phyloP scores from a whole-genome alignment of 805 yeast species.

The Starmerella kuoi region DNA sequence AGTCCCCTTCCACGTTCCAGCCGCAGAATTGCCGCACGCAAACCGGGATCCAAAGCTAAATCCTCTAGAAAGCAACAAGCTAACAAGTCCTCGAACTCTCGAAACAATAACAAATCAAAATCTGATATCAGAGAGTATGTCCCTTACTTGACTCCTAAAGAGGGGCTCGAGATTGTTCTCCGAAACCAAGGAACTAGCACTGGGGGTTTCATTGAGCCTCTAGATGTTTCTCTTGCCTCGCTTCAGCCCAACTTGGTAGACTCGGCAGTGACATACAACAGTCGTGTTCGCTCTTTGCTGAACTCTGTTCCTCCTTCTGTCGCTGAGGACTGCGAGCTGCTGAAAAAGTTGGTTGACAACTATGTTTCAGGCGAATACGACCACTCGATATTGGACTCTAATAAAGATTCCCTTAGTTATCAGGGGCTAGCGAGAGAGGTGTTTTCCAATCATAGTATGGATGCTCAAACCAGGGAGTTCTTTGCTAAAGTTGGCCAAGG shows the following conservation, averaged over 20 bases:
- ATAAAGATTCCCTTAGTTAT: not conserved
- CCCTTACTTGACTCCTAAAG: slow-evolving; percentile 11
- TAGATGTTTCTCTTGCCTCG: slow-evolving; percentile 14
- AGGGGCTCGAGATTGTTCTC: slow-evolving; percentile 18
- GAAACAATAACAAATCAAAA: not conserved
- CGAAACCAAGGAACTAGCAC: slow-evolving; percentile 11
- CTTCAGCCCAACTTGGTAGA: slow-evolving; percentile 11
- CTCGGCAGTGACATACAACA: slow-evolving; percentile 17
- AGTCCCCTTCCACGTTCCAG: not conserved
- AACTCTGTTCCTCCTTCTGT: slow-evolving; percentile 6
- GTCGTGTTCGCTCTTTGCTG: slow-evolving; percentile 21
- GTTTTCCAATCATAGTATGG: slow-evolving; percentile 12
- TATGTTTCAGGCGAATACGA: slow-evolving; percentile 15
- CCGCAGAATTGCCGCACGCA: not conserved
- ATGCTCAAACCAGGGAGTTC: slow-evolving; percentile 10
- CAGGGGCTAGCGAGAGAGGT: slow-evolving; percentile 11
- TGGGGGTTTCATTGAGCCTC: slow-evolving; percentile 14
- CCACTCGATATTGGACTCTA: not conserved
- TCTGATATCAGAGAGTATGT: not conserved
- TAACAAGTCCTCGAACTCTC: not conserved
- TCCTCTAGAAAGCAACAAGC: not conserved
- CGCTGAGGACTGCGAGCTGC: slow-evolving; percentile 6
- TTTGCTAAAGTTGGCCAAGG: slow-evolving; percentile 19
- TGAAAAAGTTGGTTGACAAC: slow-evolving; percentile 2
- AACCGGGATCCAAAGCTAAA: not conserved